Conservation (phyloP, 441 rosid species). For the Populus trichocarpa region DNA sequence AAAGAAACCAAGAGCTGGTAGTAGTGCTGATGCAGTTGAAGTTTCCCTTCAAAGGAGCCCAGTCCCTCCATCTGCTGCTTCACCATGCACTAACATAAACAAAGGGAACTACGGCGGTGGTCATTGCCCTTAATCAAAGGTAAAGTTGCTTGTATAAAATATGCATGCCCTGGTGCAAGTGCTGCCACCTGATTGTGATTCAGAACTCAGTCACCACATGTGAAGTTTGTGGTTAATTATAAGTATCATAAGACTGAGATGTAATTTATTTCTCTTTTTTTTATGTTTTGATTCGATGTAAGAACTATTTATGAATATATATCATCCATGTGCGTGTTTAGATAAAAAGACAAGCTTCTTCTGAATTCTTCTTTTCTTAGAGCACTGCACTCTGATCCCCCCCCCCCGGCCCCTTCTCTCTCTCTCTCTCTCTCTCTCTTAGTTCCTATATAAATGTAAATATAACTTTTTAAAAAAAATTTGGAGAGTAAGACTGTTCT, state of each 20-base stretch:
- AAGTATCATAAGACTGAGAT: background rate
- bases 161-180: background rate
- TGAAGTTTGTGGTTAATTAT: background rate
- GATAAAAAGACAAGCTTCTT: background rate
- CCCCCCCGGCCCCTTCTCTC: too few species aligned
- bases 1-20: background rate
- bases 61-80: constrained; percentile 13
- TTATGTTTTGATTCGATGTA: background rate
- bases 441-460: background rate
- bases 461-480: background rate
- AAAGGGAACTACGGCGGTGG: background rate
- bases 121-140: background rate
- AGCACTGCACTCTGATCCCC: background rate
- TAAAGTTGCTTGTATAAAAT: background rate
- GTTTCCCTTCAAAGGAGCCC: constrained; percentile 3
- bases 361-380: background rate
- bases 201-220: background rate
- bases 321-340: background rate
- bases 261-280: background rate
- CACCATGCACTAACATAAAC: constrained; percentile 11
- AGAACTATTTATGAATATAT: background rate
- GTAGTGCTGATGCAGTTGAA: background rate
- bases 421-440: background rate
- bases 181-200: too few species aligned
- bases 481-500: background rate